Base-by-base conservation (phyloP, 306 rosid species). In the Quercus rubra region DNA sequence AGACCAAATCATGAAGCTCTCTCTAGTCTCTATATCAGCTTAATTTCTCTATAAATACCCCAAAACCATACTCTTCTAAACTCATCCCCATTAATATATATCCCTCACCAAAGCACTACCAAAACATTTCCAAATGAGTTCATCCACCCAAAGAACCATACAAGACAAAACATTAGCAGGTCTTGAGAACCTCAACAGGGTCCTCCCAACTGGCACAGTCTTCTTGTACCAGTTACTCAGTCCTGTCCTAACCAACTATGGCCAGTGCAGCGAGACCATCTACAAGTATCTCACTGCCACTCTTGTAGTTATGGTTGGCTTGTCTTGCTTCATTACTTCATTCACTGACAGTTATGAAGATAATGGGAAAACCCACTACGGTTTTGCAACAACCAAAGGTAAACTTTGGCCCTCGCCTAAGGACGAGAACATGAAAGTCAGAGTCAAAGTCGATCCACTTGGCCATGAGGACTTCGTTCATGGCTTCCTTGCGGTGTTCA, bases 191-290 rank as follows among this genome's bases (percentile, higher is more conserved):
- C 93, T 92, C 35, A 85, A 92, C 12, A 87, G 86, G 77, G 89
- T 92, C 77, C 96, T 94, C 57, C 98, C 98, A 0, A 94, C 98
- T 0, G 97, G 96, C 56, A 92, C 97, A 0, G 86, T 92, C 17
- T 92, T 94, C 85, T 66, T 92, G 51, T 92, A 88, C 83, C 96
- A 88, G 25, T 92, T 89, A 74, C 89, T 92, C n/a, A 92, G 78
- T 79, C 98, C 98, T 0, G 74, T 89, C 15, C 31, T 88, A 2
- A 89, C 96, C 81, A 87, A 94, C 85, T 77, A 2, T 58, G 98
- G 98, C 61, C 79, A 85, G 12, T 94, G 98, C 91, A 4, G 54
- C 54, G 3, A 49, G 54, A 30, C 78, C 30, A 0, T 86, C 71
- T 77, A 92, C 87, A 92, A 89, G 69, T 87, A 82, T 82, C 77